A percentile compares a stretch with the other conserved stretches of the same genome.
Conservation (phyloP, 2,329 filamentous ascomycete genomes). For the Verruconis gallopava region DNA sequence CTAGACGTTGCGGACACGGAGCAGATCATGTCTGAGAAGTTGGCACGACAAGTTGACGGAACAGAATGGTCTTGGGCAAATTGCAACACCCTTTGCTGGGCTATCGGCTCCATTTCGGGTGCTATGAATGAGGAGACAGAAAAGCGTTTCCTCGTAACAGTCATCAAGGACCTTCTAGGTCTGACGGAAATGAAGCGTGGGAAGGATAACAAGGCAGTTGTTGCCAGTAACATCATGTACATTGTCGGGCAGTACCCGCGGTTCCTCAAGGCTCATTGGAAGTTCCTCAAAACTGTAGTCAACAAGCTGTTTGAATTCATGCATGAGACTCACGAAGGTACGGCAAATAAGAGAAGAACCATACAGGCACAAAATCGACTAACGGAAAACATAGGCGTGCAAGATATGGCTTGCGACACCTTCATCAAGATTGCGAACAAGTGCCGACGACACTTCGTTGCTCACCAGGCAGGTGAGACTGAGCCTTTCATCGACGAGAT, state of each 20-base stretch:
- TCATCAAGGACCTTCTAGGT: constrained; percentile 94
- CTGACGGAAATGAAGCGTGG: constrained; percentile 98
- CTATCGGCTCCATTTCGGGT: constrained; percentile 94
- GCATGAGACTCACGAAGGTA: constrained; percentile 97
- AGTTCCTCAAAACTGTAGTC: constrained; percentile 98
- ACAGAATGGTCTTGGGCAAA: constrained; percentile 99
- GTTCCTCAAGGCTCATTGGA: constrained; percentile 98
- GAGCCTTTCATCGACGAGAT: constrained; percentile 99
- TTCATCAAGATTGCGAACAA: constrained; percentile 99
- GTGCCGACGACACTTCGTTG: constrained; percentile 94
- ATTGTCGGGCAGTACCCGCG: constrained; percentile 98
- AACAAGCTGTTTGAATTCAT: constrained; percentile 99
- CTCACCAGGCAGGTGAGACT: constrained; percentile 80
- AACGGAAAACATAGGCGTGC: constrained; percentile 50
- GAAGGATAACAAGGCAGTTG: constrained; percentile 98
- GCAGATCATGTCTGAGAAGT: constrained; percentile 98
- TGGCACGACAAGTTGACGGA: constrained; percentile 88
- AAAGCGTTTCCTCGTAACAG: constrained; percentile 94
- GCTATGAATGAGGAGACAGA: constrained; percentile 99
- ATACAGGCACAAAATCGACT: background rate
- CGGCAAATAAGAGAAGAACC: constrained; percentile 17
- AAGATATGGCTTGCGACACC: constrained; percentile 99
- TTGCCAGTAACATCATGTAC: constrained; percentile 99
- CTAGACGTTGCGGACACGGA: constrained; percentile 95
- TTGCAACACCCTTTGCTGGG: constrained; percentile 99